Percentiles rank a stretch among this genome's conserved stretches.
Conservation (phyloP, 495 filamentous ascomycete species). For the Hypoxylon crocopeplum region DNA sequence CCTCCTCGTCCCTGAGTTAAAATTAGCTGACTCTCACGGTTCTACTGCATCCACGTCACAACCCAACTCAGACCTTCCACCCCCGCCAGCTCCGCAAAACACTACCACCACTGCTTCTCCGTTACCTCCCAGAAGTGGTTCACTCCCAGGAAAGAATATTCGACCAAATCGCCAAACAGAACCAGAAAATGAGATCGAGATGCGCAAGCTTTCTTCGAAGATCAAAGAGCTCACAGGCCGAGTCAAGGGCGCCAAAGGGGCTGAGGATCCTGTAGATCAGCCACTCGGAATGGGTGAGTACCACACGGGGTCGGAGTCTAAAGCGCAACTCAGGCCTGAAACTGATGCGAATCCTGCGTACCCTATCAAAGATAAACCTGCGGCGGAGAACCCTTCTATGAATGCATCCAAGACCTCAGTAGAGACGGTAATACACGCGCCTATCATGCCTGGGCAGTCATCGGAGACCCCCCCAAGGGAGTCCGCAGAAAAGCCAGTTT, state of each 20-base stretch:
- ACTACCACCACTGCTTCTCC: slow-evolving; percentile 14
- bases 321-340: background rate
- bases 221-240: slow-evolving; percentile 19
- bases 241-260: slow-evolving; percentile 8
- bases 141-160: slow-evolving; percentile 38
- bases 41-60: slow-evolving; percentile 48
- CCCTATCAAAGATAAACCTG: background rate
- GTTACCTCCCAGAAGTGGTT: slow-evolving; percentile 37
- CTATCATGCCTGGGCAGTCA: slow-evolving; percentile 9
- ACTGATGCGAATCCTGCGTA: background rate
- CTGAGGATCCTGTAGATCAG: background rate
- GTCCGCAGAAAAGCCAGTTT: slow-evolving; percentile 23
- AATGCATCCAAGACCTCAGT: slow-evolving; percentile 5
- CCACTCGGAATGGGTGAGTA: background rate
- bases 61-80: slow-evolving; percentile 22
- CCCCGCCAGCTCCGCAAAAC: slow-evolving; percentile 19
- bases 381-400: background rate
- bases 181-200: slow-evolving; percentile 23
- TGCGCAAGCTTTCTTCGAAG: slow-evolving; percentile 33
- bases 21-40: slow-evolving; percentile 51
- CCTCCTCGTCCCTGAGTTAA: slow-evolving; percentile 51
- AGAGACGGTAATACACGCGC: slow-evolving; percentile 13
- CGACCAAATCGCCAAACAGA: slow-evolving; percentile 28
- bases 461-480: slow-evolving; percentile 31
- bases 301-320: background rate